Evolutionary conservation across 768 basidiomycete species (phyloP).

Genomic region (Steccherinum ochraceum): DNA sequence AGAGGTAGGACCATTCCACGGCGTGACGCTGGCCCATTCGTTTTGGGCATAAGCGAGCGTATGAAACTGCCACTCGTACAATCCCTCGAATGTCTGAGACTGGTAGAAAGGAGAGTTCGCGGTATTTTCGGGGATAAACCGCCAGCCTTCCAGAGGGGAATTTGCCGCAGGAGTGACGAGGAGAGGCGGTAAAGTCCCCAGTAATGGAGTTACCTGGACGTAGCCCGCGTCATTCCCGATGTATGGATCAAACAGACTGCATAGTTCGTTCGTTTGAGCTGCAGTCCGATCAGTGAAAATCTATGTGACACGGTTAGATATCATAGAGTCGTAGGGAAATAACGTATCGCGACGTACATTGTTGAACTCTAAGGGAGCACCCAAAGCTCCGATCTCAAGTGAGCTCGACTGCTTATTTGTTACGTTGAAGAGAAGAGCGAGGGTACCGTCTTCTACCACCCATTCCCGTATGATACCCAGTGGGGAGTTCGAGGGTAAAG

Average conservation of each 20-base stretch:
- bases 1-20: constrained; percentile 50
- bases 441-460: constrained; percentile 33
- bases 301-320: constrained; percentile 22
- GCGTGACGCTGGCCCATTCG: constrained; percentile 45
- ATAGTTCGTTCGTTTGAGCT: constrained; percentile 43
- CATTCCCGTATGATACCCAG: constrained; percentile 48
- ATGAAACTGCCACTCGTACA: constrained; percentile 58
- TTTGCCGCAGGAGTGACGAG: constrained; percentile 39
- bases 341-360: constrained; percentile 30
- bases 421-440: constrained; percentile 46
- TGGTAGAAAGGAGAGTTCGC: constrained; percentile 42
- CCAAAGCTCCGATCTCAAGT: constrained; percentile 49
- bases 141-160: constrained; percentile 52
- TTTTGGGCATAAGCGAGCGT: constrained; percentile 50
- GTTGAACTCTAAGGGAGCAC: constrained; percentile 50
- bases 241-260: constrained; percentile 53
- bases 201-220: constrained; percentile 43
- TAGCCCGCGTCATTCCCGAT: constrained; percentile 53
- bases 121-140: constrained; percentile 47
- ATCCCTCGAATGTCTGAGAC: constrained; percentile 53
- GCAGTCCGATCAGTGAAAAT: constrained; percentile 51
- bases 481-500: constrained; percentile 37
- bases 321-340: no score
- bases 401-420: constrained; percentile 38
- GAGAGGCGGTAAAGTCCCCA: constrained; percentile 47